phyloP scores from a whole-genome alignment of 805 yeast species.

The Kodamaea jinghongensis region DNA sequence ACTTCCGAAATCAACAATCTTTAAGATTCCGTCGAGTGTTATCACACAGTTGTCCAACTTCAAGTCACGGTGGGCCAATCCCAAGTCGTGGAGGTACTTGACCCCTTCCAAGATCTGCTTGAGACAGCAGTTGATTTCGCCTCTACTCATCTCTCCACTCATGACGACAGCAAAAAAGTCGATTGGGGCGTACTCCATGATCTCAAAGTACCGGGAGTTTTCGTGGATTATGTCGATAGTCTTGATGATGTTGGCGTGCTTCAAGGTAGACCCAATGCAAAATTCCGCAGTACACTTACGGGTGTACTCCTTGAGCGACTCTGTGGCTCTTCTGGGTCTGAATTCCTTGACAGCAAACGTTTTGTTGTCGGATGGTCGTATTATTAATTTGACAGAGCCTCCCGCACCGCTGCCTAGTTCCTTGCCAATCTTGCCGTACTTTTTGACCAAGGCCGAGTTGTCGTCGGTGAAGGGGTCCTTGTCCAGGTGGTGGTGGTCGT shows the following conservation, averaged over 20 bases:
- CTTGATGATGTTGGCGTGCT: constrained; percentile 77
- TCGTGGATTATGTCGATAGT: constrained; percentile 72
- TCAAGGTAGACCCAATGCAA: constrained; percentile 79
- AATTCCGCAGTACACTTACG: constrained; percentile 86
- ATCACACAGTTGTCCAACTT: constrained; percentile 83
- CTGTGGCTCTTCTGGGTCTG: constrained; percentile 68
- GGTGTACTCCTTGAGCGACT: constrained; percentile 72
- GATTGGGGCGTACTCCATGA: constrained; percentile 91
- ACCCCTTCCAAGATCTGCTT: constrained; percentile 75
- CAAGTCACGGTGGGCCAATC: constrained; percentile 79
- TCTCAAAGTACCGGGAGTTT: constrained; percentile 74
- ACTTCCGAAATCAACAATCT: constrained; percentile 79
- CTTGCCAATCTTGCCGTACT: constrained; percentile 74
- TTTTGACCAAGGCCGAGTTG: constrained; percentile 33
- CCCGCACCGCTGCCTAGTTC: constrained; percentile 85
- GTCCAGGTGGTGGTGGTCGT: constrained; percentile 23
- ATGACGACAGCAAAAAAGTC: constrained; percentile 85
- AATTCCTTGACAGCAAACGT: constrained; percentile 85
- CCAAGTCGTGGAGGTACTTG: constrained; percentile 69
- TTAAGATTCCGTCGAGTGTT: constrained; percentile 68
- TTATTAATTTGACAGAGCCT: constrained; percentile 73
- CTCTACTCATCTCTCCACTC: constrained; percentile 80
- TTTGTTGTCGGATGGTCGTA: constrained; percentile 64
- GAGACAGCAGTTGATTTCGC: constrained; percentile 78
- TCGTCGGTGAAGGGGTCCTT: constrained; percentile 38